phyloP scores from a whole-genome alignment of 1,284 basidiomycete species.

The Wolfiporia cocos region DNA sequence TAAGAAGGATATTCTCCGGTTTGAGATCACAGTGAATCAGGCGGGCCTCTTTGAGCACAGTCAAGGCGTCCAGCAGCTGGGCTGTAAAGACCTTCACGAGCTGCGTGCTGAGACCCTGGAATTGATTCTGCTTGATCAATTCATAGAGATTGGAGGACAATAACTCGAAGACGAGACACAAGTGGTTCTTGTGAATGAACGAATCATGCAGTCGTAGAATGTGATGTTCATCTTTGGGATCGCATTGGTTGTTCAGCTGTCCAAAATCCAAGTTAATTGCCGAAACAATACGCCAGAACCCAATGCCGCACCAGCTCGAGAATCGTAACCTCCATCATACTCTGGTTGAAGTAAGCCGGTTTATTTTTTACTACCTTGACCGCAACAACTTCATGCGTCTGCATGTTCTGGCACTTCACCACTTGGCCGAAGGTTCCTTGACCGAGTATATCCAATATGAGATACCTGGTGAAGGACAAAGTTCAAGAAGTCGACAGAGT shows the following conservation, averaged over 20 bases:
- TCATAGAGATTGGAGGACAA: conserved; percentile 98
- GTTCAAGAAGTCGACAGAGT: no score
- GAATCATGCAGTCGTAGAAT: conserved; percentile 93
- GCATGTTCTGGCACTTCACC: conserved; percentile 99
- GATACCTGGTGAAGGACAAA: conserved; percentile 71
- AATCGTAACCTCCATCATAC: conserved; percentile 99
- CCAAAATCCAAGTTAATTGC: background rate
- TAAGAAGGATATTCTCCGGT: conserved; percentile 93
- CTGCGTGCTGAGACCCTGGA: conserved; percentile 94
- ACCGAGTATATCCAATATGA: conserved; percentile 96
- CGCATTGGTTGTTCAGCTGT: conserved; percentile 89
- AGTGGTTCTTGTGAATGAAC: conserved; percentile 94
- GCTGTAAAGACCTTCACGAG: conserved; percentile 98
- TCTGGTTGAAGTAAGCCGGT: conserved; percentile 98
- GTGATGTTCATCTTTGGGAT: conserved; percentile 94
- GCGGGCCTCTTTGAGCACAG: conserved; percentile 90
- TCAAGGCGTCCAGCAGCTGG: conserved; percentile 89
- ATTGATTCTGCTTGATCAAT: conserved; percentile 99
- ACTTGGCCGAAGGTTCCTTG: conserved; percentile 99
- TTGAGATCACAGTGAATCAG: conserved; percentile 99
- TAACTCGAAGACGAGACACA: conserved; percentile 97
- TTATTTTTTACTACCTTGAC: conserved; percentile 99
- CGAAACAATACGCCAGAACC: background rate
- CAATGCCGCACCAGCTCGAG: conserved; percentile 82
- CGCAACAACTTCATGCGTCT: conserved; percentile 96